These are phyloP conservation scores for Ophiognomonia clavigignenti-juglandacearum DNA, from an alignment of 2,329 filamentous ascomycete genomes.

Conservation along the genomic window DNA sequence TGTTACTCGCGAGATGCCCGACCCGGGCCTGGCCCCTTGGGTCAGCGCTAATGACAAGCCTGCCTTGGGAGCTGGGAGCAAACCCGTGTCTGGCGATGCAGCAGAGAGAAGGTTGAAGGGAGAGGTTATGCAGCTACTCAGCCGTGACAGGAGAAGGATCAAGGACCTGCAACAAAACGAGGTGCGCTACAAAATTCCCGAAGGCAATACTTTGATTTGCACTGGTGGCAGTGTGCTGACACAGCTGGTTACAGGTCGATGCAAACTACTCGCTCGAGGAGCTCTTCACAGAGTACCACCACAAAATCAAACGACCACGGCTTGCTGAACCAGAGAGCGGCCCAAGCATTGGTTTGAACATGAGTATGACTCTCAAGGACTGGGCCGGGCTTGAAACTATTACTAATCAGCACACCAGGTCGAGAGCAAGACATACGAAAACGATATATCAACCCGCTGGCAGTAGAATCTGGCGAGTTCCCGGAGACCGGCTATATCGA, in stretches of 20 bases:
- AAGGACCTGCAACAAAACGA: conserved; percentile 61
- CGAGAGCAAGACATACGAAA: conserved; percentile 65
- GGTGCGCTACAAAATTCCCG: conserved; percentile 35
- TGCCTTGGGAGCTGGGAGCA: conserved; percentile 48
- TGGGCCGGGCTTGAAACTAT: neutral
- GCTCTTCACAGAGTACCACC: conserved; percentile 44
- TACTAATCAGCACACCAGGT: conserved; percentile 35
- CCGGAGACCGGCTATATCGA: conserved; percentile 61
- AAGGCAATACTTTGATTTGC: neutral
- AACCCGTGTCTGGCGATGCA: conserved; percentile 61
- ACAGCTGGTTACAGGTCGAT: conserved; percentile 38
- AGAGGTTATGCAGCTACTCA: conserved; percentile 67
- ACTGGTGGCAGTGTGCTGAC: conserved; percentile 2
- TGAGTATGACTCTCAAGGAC: conserved; percentile 54
- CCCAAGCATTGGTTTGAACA: conserved; percentile 67
- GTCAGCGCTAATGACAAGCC: conserved; percentile 69
- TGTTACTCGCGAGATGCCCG: conserved; percentile 64
- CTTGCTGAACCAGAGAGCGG: conserved; percentile 54
- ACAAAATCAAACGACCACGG: conserved; percentile 38
- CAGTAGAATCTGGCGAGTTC: conserved; percentile 65
- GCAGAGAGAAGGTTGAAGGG: conserved; percentile 61
- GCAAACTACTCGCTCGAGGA: conserved; percentile 49
- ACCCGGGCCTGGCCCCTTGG: conserved; percentile 63
- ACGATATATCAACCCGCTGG: conserved; percentile 58
- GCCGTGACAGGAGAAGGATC: conserved; percentile 59